Percentiles rank a stretch among this genome's conserved stretches.
phyloP scores from a whole-genome alignment of 140 eudicot species.

The Senecio squalidus region DNA sequence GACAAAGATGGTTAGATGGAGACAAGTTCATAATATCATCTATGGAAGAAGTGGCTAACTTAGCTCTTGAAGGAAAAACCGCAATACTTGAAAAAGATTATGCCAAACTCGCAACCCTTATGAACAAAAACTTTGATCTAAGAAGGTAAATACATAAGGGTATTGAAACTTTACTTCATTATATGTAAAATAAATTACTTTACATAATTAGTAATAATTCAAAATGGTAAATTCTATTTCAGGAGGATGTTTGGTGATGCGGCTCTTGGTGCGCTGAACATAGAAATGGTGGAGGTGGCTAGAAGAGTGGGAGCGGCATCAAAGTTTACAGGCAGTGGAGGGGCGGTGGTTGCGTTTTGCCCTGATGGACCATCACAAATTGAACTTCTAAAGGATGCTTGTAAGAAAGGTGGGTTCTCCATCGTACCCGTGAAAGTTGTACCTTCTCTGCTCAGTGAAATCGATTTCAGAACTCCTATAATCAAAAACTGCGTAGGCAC shows the following conservation, averaged over 20 bases:
- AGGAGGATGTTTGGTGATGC: slow-evolving; percentile 93
- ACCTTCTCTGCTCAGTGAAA: slow-evolving; percentile 46
- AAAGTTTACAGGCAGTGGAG: slow-evolving; percentile 91
- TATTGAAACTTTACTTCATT: background rate
- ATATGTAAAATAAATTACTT: background rate
- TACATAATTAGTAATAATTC: background rate
- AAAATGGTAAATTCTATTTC: background rate
- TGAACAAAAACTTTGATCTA: slow-evolving; percentile 86
- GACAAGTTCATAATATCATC: slow-evolving; percentile 36
- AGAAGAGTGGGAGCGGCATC: slow-evolving; percentile 86
- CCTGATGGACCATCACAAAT: slow-evolving; percentile 64
- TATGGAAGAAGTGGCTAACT: slow-evolving; percentile 66
- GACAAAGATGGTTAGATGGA: slow-evolving; percentile 44
- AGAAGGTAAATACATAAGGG: slow-evolving; percentile 56
- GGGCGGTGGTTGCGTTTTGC: slow-evolving; percentile 77
- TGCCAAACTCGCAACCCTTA: slow-evolving; percentile 61
- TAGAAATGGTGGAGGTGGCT: slow-evolving; percentile 91
- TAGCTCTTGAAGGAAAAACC: slow-evolving; percentile 68
- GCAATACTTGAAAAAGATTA: slow-evolving; percentile 69
- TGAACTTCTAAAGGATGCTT: slow-evolving; percentile 33
- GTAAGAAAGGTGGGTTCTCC: slow-evolving; percentile 53
- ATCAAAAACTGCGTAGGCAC: slow-evolving; percentile 11
- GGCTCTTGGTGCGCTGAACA: slow-evolving; percentile 68
- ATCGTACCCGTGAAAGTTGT: slow-evolving; percentile 48
- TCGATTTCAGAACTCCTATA: slow-evolving; percentile 38